Base-by-base conservation (phyloP, 257 asterid species). In the Salvia miltiorrhiza region DNA sequence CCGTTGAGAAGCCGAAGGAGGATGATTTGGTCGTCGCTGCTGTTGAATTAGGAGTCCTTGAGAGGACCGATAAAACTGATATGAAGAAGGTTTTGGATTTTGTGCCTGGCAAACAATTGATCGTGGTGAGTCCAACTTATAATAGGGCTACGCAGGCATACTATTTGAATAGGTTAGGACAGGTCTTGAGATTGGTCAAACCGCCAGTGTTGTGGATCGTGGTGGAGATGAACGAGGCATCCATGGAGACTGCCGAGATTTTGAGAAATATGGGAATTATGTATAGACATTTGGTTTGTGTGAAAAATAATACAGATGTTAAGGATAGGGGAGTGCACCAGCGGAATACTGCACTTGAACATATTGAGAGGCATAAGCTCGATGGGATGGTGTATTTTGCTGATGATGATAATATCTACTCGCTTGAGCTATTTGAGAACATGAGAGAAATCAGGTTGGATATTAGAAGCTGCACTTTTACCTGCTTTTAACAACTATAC, bases 351-450 rank as follows among this genome's bases (percentile, higher is more conserved):
- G 99, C 97, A 0, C 58, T 94, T 49, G 93, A 89, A 81, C 99
- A 91, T 83, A 89, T 94, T 14, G 93, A 86, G 87, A 81, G 71
- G 78, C 99, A 91, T 73, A 83, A 73, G 82, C 95, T 94, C 41
- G 92, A 91, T 40, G 99, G 97, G 52, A 81, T 91, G 73, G 92
- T 89, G 63, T 94, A 91, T 78, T 91, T 94, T 79, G 99, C 99
- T 0, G 97, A 88, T 67, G 98, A 92, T 67, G 97, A 89, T 78
- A 89, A 86, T 74, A 73, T 85, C 66, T 88, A 89, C 80, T 77
- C 94, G 3, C 87, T 91, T 5, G 97, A 94, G 76, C 84, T 91
- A 63, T 89, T 94, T 70, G 93, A 89, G 88, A 85, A 81, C 69
- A 64, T 92, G 45, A 79, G 97, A 74, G 80, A 75, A 26, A 86